Evolutionary conservation across 2,329 filamentous ascomycete species (phyloP).

Genomic region (Didymella glomerata): DNA sequence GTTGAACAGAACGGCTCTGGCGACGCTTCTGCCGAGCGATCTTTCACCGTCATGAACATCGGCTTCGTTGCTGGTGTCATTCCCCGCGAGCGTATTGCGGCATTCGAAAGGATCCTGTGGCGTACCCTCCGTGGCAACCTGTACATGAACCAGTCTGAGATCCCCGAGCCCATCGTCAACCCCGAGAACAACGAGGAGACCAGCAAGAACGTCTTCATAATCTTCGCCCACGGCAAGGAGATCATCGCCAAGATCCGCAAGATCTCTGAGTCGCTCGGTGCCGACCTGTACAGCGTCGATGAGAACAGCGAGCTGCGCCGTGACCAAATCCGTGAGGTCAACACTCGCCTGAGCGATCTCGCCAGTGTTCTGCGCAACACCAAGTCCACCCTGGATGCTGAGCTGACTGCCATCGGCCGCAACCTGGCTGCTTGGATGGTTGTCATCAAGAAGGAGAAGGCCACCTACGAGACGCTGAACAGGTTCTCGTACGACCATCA

Average conservation of each 20-base stretch:
- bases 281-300: slow-evolving; percentile 94
- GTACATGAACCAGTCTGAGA: slow-evolving; percentile 99
- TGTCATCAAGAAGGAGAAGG: slow-evolving; percentile 97
- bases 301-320: slow-evolving; percentile 95
- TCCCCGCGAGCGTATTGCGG: slow-evolving; percentile 86
- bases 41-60: slow-evolving; percentile 98
- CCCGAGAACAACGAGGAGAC: slow-evolving; percentile 90
- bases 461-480: slow-evolving; percentile 94
- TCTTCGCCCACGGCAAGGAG: slow-evolving; percentile 98
- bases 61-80: slow-evolving; percentile 98
- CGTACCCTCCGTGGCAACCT: slow-evolving; percentile 95
- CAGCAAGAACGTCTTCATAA: slow-evolving; percentile 98
- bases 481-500: slow-evolving; percentile 96
- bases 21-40: slow-evolving; percentile 74
- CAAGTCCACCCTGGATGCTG: slow-evolving; percentile 89
- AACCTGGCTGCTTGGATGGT: slow-evolving; percentile 97
- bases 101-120: slow-evolving; percentile 98
- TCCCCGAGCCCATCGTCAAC: slow-evolving; percentile 90
- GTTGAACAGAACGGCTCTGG: slow-evolving; percentile 84
- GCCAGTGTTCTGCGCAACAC: slow-evolving; percentile 94
- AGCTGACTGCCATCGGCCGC: slow-evolving; percentile 91
- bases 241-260: slow-evolving; percentile 98
- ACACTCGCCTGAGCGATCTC: slow-evolving; percentile 88
- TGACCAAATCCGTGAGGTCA: slow-evolving; percentile 97
- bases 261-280: slow-evolving; percentile 96